Evolutionary conservation across 805 yeast genomes (phyloP), one percentile per base, ranked within the genome.

Genomic region (Zygotorulaspora danielsina): DNA sequence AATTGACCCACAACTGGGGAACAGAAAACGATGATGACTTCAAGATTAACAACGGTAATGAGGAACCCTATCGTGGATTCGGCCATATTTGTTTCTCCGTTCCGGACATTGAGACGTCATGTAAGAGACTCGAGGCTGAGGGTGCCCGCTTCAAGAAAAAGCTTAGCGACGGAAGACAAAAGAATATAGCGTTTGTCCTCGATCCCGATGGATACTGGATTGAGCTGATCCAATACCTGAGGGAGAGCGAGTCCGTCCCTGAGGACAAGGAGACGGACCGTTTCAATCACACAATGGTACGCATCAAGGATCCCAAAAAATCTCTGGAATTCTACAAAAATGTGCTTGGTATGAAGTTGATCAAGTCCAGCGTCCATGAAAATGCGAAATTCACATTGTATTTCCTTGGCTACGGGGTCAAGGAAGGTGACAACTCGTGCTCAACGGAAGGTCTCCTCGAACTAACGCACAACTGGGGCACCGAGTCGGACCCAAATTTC

Each of bases 121-220:
- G 90, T 62, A 65, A 66, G 28, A 61, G 67, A 19, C 69, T 90
- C 44, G 75, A 81, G 47, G 61, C 63, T 1, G 67, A 71, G 32
- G 84, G 81, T 15, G 96, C 83, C 39, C 59, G 65, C 36, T 90
- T 90, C 71, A 77, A 89, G 66, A 93, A 90, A 72, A 84, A 72
- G 57, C 69, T 89, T 49, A 64, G 76, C 26, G 97, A 90, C 59
- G 98, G 98, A 25, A 79, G 96, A 65, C 96, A 86, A 66, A 81
- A 79, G 64, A 74, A 87, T 63, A 89, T 93, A 67, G 97, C 97
- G 0, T 93, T 90, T 64, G 95, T 82, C 5, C 74, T 89, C 51
- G 98, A 93, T 57, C 97, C 97, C 5, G 90, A 90, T 65, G 93
- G 93, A 53, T 93, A 93, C 68, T 90, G 98, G 98, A 76, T 90